A percentile compares a stretch with the other conserved stretches of the same genome.
Conservation (phyloP, 78 protist species). For the Dictyostelium purpureum region DNA sequence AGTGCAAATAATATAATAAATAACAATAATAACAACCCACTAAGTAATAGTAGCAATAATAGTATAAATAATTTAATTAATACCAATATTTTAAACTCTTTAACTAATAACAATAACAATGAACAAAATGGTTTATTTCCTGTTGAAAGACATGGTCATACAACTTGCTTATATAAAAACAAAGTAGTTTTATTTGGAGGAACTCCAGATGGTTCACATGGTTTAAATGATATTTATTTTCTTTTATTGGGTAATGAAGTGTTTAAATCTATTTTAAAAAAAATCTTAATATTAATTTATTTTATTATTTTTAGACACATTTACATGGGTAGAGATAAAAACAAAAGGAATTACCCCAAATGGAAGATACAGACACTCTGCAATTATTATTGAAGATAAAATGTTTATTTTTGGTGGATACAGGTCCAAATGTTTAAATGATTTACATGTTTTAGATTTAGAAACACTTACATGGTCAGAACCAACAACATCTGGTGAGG, state of each 20-base stretch:
- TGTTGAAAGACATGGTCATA: slow-evolving; percentile 66
- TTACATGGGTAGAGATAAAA: slow-evolving; percentile 62
- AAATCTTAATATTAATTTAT: too few species aligned
- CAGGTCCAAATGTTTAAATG: slow-evolving; percentile 60
- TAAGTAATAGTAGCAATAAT: neutral
- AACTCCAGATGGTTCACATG: slow-evolving; percentile 72
- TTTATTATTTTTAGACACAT: slow-evolving; percentile 13
- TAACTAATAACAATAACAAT: neutral
- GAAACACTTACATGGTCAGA: slow-evolving; percentile 50
- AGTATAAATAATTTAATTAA: neutral
- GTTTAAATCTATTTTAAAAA: too few species aligned
- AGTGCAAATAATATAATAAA: neutral
- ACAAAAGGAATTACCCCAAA: slow-evolving; percentile 53
- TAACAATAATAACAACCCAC: neutral
- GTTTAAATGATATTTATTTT: slow-evolving; percentile 50
- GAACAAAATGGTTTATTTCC: slow-evolving; percentile 2
- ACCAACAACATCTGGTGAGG: slow-evolving; percentile 46
- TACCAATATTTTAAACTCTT: neutral
- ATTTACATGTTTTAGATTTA: slow-evolving; percentile 49
- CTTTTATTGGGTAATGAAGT: slow-evolving; percentile 15
- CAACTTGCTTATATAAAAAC: slow-evolving; percentile 55
- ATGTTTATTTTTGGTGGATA: slow-evolving; percentile 75
- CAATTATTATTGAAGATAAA: slow-evolving; percentile 64
- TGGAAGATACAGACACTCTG: slow-evolving; percentile 63
- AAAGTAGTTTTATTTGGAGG: slow-evolving; percentile 62